These are phyloP conservation scores for Ceratocystis variospora DNA, from an alignment of 2,329 filamentous ascomycete genomes.

Conservation along the genomic window DNA sequence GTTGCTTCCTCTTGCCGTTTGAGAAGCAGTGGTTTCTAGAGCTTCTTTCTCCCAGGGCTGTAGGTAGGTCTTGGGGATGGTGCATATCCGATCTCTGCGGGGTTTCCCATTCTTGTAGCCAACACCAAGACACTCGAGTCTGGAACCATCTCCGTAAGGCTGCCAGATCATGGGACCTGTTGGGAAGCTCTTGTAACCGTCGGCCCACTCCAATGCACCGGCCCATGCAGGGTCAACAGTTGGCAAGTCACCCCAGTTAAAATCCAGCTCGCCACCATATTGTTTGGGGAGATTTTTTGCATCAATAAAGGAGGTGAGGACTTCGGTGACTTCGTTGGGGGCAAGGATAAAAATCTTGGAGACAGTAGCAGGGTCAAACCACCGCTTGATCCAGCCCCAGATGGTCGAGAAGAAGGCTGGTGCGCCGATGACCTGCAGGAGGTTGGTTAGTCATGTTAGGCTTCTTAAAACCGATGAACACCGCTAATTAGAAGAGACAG, in stretches of 20 bases:
- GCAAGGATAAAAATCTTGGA: constrained; percentile 91
- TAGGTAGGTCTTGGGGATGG: constrained; percentile 33
- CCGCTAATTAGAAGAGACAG: not conserved
- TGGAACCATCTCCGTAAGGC: constrained; percentile 32
- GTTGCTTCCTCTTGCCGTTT: constrained; percentile 4
- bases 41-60: constrained; percentile 20
- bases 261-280: constrained; percentile 80
- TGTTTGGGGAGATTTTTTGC: constrained; percentile 70
- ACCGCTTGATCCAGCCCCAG: constrained; percentile 89
- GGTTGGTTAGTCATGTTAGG: constrained; percentile 10
- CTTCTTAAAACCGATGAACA: not conserved
- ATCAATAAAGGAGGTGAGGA: constrained; percentile 70
- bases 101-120: constrained; percentile 35
- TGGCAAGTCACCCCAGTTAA: constrained; percentile 61
- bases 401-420: constrained; percentile 85
- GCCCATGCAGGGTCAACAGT: constrained; percentile 52
- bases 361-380: constrained; percentile 87
- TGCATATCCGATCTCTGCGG: constrained; percentile 37
- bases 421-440: constrained; percentile 61
- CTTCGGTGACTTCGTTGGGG: constrained; percentile 57
- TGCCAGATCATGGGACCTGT: constrained; percentile 45
- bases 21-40: not conserved
- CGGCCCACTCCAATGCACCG: constrained; percentile 38
- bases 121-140: constrained; percentile 39
- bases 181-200: constrained; percentile 40